Percentiles rank a stretch among this genome's conserved stretches.
These are phyloP conservation scores for Lichtheimia hyalospora DNA, from an alignment of 371 early-diverging fungal genomes.

Conservation along the genomic window DNA sequence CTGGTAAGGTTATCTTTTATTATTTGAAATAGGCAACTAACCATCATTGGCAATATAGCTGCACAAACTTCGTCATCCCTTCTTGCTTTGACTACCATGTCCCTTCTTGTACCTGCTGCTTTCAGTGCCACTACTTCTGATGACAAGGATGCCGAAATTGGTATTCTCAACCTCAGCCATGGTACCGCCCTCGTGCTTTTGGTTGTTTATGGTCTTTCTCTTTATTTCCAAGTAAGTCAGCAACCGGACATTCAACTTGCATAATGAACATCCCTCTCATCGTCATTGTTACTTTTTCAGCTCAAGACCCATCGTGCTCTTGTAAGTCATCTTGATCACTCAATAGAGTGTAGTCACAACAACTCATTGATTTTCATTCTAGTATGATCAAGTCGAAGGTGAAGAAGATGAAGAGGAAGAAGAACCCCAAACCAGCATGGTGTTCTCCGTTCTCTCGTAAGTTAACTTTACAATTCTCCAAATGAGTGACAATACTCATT, in stretches of 20 bases:
- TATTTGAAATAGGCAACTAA: slow-evolving; percentile 18
- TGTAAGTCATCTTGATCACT: slow-evolving; percentile 21
- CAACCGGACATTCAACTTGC: background rate
- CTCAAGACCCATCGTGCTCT: slow-evolving; percentile 66
- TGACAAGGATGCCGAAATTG: slow-evolving; percentile 23
- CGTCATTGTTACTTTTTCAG: slow-evolving; percentile 17
- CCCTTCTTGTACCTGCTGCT: slow-evolving; percentile 84
- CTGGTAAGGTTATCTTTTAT: slow-evolving; percentile 28
- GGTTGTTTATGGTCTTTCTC: slow-evolving; percentile 69
- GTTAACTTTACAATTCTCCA: background rate
- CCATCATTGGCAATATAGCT: slow-evolving; percentile 19
- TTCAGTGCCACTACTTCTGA: slow-evolving; percentile 49
- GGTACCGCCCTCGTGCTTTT: slow-evolving; percentile 80
- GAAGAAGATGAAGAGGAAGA: slow-evolving; percentile 48
- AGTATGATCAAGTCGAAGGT: slow-evolving; percentile 38
- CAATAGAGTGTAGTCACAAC: slow-evolving; percentile 60
- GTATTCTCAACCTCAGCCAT: slow-evolving; percentile 66
- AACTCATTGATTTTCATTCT: background rate
- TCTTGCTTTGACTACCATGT: slow-evolving; percentile 73
- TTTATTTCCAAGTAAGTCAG: slow-evolving; percentile 71
- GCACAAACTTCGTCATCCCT: slow-evolving; percentile 83
- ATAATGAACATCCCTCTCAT: background rate
- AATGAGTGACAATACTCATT: background rate
- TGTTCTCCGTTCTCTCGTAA: slow-evolving; percentile 37
- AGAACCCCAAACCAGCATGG: slow-evolving; percentile 48